Evolutionary conservation across 1,284 basidiomycete species (phyloP), one percentile per base, ranked within the genome.

Genomic region (Pyrrhoderma noxium): DNA sequence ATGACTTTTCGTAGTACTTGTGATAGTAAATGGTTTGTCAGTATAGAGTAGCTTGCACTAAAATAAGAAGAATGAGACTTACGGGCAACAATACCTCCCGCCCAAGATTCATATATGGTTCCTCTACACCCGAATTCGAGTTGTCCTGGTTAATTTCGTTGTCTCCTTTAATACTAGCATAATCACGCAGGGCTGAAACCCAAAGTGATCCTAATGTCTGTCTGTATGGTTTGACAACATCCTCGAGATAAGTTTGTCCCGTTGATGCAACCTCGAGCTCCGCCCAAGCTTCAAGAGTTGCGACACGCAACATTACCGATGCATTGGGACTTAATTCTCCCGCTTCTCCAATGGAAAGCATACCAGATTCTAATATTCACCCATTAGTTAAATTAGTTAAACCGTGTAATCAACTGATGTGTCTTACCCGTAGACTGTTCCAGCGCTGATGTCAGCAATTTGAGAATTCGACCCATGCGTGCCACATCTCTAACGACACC

Each of bases 231-330:
- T 84, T 78, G 47, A 99, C 78, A 1, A 99, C 89, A 18, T 86
- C 76, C 23, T 77, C 70, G 4, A 99, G 76, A 66, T 97, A 97
- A 0, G 67, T 62, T 61, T 94, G 90, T 35, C 79, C 73, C 0
- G 74, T 66, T 54, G 85, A 86, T 0, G 94, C 83, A 2, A 93
- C 78, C 62, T 94, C 82, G 9, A 99, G 74, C 63, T 96, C 86
- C 13, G 95, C 94, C 95, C 95, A 99, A 0, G 95, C 96, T 1
- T 92, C 87, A 25, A 98, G 73, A 3, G 92, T 90, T 0, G 95
- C 93, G 34, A 98, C 89, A 52, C 93, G 83, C 49, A 99, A 72
- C 91, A 97, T 97, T 36, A 93, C 88, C 0, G 90, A 89, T 3
- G 95, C 95, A 59, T 95, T 96, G 3, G 93, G 89, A 56, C 93